A percentile compares a stretch with the other conserved stretches of the same genome.
Conservation (phyloP, 805 yeast genomes). For the Candida insectalens region DNA sequence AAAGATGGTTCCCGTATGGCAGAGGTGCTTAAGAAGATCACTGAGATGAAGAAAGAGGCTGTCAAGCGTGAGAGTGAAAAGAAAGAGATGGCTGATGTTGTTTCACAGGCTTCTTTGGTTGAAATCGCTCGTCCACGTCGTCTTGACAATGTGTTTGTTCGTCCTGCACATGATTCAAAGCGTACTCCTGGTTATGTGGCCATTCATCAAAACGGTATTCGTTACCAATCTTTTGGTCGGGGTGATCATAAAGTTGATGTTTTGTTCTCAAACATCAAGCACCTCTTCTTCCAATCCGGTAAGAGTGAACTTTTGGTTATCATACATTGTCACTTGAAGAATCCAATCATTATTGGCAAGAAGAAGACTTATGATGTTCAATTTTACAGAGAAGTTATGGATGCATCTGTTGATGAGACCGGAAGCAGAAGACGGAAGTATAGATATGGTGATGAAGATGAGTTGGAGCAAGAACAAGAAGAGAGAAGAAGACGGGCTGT, state of each 20-base stretch:
- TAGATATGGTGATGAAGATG: slow-evolving; percentile 96
- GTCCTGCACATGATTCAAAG: slow-evolving; percentile 97
- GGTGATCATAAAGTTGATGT: slow-evolving; percentile 83
- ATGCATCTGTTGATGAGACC: slow-evolving; percentile 93
- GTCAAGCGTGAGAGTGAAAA: slow-evolving; percentile 85
- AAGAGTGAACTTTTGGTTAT: slow-evolving; percentile 89
- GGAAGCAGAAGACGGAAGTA: slow-evolving; percentile 84
- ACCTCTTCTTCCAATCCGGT: slow-evolving; percentile 91
- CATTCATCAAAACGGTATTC: slow-evolving; percentile 91
- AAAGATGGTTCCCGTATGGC: slow-evolving; percentile 86
- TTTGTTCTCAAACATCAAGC: slow-evolving; percentile 82
- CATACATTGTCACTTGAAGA: slow-evolving; percentile 85
- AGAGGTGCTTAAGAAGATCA: slow-evolving; percentile 81
- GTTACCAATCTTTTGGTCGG: slow-evolving; percentile 82
- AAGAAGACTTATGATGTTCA: slow-evolving; percentile 92
- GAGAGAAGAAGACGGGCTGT: slow-evolving; percentile 88
- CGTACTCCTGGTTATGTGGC: slow-evolving; percentile 85
- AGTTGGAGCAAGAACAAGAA: slow-evolving; percentile 96
- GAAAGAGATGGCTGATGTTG: slow-evolving; percentile 89
- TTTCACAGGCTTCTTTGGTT: slow-evolving; percentile 78
- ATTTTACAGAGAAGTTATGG: slow-evolving; percentile 94
- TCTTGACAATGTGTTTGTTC: slow-evolving; percentile 78
- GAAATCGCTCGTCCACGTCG: slow-evolving; percentile 82
- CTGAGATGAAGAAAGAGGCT: slow-evolving; percentile 86
- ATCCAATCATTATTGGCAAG: slow-evolving; percentile 92